phyloP scores from a whole-genome alignment of 208 protist species.

The Histomonas meleagridis region DNA sequence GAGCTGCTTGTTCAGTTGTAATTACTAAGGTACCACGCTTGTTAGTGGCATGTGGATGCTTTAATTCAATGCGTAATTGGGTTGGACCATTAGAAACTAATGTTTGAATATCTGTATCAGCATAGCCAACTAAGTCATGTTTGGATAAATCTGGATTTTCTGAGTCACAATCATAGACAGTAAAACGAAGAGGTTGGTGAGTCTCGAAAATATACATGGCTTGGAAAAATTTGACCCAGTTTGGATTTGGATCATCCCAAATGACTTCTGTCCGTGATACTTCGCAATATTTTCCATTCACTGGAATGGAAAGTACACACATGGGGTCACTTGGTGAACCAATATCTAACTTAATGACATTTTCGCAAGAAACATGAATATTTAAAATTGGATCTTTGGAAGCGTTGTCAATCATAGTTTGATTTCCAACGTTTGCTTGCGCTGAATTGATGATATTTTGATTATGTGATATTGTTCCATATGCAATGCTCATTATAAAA shows the following conservation, averaged over 20 bases:
- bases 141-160: background rate
- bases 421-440: no score
- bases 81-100: background rate
- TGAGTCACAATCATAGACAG: background rate
- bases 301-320: background rate
- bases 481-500: no score
- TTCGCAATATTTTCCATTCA: background rate
- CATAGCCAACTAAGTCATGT: background rate
- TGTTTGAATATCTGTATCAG: background rate
- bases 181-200: background rate
- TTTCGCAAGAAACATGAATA: background rate
- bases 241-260: conserved; percentile 23
- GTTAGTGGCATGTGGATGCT: background rate
- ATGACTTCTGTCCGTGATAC: background rate
- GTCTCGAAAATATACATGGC: background rate
- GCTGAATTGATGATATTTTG: no score
- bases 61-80: background rate
- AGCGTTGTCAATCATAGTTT: background rate
- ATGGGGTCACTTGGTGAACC: conserved; percentile 30
- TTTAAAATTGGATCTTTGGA: background rate
- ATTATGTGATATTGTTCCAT: no score
- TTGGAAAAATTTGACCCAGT: background rate
- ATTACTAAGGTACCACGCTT: background rate
- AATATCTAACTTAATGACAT: conserved; percentile 3
- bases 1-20: background rate